phyloP scores from a whole-genome alignment of 352 stramenopile genomes.

The Globisporangium nunn region DNA sequence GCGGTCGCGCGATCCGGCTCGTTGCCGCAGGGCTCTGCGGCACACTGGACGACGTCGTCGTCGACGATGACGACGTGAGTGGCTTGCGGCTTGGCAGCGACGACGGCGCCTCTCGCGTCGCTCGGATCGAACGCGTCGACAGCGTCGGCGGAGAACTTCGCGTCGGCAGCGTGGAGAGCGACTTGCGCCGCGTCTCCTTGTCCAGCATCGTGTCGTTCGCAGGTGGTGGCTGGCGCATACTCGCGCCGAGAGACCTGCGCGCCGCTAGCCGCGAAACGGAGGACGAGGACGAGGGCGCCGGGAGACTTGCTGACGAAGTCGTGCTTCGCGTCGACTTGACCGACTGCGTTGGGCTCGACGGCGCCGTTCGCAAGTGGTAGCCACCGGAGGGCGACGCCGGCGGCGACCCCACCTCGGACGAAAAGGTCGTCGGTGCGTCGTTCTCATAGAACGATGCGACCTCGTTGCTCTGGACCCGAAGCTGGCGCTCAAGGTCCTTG shows the following conservation, averaged over 20 bases:
- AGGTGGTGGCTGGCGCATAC: conserved; percentile 2
- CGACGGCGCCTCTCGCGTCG: conserved; percentile 8
- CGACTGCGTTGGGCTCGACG: conserved; percentile 40
- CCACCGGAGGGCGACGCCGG: conserved; percentile 3
- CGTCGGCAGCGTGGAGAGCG: conserved; percentile 33
- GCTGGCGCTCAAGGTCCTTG: conserved; percentile 32
- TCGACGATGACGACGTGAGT: conserved; percentile 10
- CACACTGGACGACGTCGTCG: conserved; percentile 12
- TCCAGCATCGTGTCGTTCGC: conserved; percentile 16
- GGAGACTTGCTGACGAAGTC: conserved; percentile 27
- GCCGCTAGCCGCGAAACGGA: conserved; percentile 1
- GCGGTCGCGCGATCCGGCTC: conserved; percentile 20
- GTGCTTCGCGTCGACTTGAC: conserved; percentile 35
- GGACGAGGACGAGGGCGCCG: conserved; percentile 12
- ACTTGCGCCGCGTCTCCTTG: conserved; percentile 27
- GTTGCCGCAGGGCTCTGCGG: conserved; percentile 12
- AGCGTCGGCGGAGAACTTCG: conserved; percentile 17
- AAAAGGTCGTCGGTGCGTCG: background rate
- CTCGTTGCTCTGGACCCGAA: conserved; percentile 36
- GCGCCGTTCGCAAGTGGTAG: background rate
- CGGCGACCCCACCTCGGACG: conserved; percentile 8
- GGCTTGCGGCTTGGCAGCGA: conserved; percentile 15
- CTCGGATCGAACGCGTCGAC: conserved; percentile 16
- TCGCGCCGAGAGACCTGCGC: conserved; percentile 7
- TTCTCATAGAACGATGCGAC: conserved; percentile 18